phyloP scores from a whole-genome alignment of 2,329 filamentous ascomycete species.

The Orbilia blumenaviensis region DNA sequence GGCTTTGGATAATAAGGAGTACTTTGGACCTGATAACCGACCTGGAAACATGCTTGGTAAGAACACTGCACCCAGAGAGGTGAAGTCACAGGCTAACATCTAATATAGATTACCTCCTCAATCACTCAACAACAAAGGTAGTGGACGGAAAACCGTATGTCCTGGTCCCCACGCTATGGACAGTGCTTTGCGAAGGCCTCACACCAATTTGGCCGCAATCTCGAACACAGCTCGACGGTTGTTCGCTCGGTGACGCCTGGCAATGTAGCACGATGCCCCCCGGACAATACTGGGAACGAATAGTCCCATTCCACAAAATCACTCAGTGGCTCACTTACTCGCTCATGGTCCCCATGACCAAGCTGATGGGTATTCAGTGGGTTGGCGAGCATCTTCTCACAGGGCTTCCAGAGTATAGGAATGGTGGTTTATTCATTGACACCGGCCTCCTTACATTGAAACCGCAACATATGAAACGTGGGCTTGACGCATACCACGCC shows the following conservation, averaged over 20 bases:
- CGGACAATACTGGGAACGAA: constrained; percentile 77
- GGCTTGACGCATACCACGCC: constrained; percentile 73
- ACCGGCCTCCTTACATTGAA: constrained; percentile 83
- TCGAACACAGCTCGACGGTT: constrained; percentile 84
- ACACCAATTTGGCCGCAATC: constrained; percentile 87
- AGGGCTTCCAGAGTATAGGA: constrained; percentile 89
- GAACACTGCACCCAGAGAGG: constrained; percentile 26
- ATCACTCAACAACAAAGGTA: constrained; percentile 87
- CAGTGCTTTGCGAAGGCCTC: constrained; percentile 85
- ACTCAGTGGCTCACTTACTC: constrained; percentile 96
- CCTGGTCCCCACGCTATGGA: constrained; percentile 87
- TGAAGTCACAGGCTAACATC: not conserved
- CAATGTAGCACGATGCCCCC: constrained; percentile 82
- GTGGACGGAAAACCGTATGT: constrained; percentile 83
- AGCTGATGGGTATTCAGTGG: constrained; percentile 80
- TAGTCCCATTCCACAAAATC: constrained; percentile 91
- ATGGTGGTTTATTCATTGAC: constrained; percentile 87
- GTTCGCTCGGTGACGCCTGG: constrained; percentile 93
- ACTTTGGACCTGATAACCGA: constrained; percentile 83
- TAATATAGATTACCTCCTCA: constrained; percentile 81
- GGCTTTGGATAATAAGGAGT: constrained; percentile 78
- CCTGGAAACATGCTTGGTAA: constrained; percentile 94
- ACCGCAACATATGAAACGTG: constrained; percentile 73
- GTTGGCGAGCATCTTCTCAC: constrained; percentile 83
- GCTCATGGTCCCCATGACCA: constrained; percentile 88